Evolutionary conservation across 2,329 filamentous ascomycete species (phyloP), one percentile per base, ranked within the genome.

Genomic region (Emergomyces pasteurianus): DNA sequence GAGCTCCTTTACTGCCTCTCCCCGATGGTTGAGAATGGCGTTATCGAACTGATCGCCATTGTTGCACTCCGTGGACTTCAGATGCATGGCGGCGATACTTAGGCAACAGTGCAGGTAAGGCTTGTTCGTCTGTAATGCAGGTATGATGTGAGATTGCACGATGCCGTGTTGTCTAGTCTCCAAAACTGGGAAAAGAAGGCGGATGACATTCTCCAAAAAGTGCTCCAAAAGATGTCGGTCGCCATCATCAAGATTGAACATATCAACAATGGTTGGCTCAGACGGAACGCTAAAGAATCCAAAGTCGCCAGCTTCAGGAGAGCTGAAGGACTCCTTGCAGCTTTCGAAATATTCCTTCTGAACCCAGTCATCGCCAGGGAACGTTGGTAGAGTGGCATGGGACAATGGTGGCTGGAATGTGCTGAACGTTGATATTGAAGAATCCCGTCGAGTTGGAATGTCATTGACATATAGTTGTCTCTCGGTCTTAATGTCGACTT

Each of bases 401-500:
- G 86, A 78, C 28, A 87, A 84, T 36, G 89, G 88, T 18, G 90
- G 90, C 26, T 90, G 87, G 73, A 86, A 94, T n/a, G 90, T 92
- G 81, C 87, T 95, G 76, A 95, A 96, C 28, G 91, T 95, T 0
- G 92, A 95, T 43, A 91, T 86, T 38, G 90, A 90, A 14, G 91
- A 95, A 75, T 96, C 92, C 66, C 86, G 82, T 63, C 92, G 80
- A 16, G 91, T 88, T 4, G 90, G 90, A 60, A 96, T 83, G 71
- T 96, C 89, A 69, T 96, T 90, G 74, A 96, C 86, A 74, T 89
- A 96, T 80, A 95, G 91, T 68, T 96, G 90, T 65, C 90, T 83
- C 78, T 96, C 92, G 0, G 92, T 96, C 81, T 92, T 95, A 78
- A 97, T 88, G 73, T 96, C 92, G 63, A 96, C 86, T 75, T 96